Evolutionary conservation across 345 rosid species (phyloP).

Genomic region (Lepidium aucheri): DNA sequence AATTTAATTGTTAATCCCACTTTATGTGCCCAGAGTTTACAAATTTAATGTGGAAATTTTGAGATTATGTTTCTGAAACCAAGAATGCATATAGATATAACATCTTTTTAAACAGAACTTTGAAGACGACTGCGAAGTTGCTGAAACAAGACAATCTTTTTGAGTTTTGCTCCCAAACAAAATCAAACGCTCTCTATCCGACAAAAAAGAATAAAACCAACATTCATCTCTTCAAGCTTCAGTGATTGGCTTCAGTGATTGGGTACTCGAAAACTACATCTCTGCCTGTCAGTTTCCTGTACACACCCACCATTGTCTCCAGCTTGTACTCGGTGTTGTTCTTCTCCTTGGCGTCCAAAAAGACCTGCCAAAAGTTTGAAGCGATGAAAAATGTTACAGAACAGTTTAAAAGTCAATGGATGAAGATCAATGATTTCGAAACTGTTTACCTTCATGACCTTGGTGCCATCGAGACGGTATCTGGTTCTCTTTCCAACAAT

Average conservation of each 20-base stretch:
- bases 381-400: background rate
- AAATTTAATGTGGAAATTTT: background rate
- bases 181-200: slow-evolving; percentile 7
- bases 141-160: background rate
- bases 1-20: background rate
- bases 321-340: slow-evolving; percentile 81
- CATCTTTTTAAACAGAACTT: background rate
- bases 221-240: slow-evolving; percentile 38
- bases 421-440: background rate
- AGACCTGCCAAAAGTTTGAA: slow-evolving; percentile 31
- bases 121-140: background rate
- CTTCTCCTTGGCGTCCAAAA: slow-evolving; percentile 67
- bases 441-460: slow-evolving; percentile 49
- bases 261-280: slow-evolving; percentile 91
- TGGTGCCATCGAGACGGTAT: slow-evolving; percentile 77
- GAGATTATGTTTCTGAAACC: background rate
- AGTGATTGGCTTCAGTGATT: slow-evolving; percentile 37
- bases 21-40: background rate
- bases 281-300: slow-evolving; percentile 79
- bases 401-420: background rate
- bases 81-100: background rate
- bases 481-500: slow-evolving; percentile 79
- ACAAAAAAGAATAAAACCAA: slow-evolving; percentile 11
- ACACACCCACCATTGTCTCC: slow-evolving; percentile 64
- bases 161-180: background rate